These are phyloP conservation scores for Aspergillus carlsbadensis DNA, from an alignment of 495 filamentous ascomycete species.

Conservation along the genomic window DNA sequence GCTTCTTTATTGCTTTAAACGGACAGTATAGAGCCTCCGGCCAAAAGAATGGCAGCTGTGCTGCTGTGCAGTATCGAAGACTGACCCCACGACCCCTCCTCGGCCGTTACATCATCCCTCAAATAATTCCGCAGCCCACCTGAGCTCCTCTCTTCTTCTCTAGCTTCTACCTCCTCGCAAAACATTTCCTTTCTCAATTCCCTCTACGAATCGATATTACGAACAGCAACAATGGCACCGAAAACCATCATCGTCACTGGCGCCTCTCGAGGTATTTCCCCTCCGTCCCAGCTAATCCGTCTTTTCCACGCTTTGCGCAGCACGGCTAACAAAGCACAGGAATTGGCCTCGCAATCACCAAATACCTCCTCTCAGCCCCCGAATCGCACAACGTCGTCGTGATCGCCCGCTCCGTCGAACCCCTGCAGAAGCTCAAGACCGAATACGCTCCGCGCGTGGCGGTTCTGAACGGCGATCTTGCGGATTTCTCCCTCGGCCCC, in stretches of 20 bases:
- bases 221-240: slow-evolving; percentile 26
- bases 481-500: slow-evolving; percentile 59
- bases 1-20: too few relatives aligned
- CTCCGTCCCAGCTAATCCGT: slow-evolving; percentile 19
- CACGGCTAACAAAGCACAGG: slow-evolving; percentile 44
- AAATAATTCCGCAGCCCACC: too few relatives aligned
- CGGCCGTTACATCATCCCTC: slow-evolving; percentile 5
- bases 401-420: slow-evolving; percentile 66
- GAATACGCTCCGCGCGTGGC: slow-evolving; percentile 67
- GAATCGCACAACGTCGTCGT: slow-evolving; percentile 69
- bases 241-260: slow-evolving; percentile 66
- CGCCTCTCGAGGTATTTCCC: slow-evolving; percentile 62
- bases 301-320: background rate
- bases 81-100: background rate
- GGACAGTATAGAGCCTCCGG: too few relatives aligned
- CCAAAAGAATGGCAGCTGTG: too few relatives aligned
- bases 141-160: background rate
- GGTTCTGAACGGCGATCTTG: slow-evolving; percentile 73
- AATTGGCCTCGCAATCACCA: slow-evolving; percentile 76
- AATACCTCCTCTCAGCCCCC: slow-evolving; percentile 63
- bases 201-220: background rate
- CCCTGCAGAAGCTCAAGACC: slow-evolving; percentile 64
- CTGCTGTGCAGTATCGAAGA: too few relatives aligned
- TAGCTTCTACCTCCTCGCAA: background rate
- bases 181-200: background rate